These are phyloP conservation scores for Penicillium longicatenatum DNA, from an alignment of 495 filamentous ascomycete genomes.

Conservation along the genomic window DNA sequence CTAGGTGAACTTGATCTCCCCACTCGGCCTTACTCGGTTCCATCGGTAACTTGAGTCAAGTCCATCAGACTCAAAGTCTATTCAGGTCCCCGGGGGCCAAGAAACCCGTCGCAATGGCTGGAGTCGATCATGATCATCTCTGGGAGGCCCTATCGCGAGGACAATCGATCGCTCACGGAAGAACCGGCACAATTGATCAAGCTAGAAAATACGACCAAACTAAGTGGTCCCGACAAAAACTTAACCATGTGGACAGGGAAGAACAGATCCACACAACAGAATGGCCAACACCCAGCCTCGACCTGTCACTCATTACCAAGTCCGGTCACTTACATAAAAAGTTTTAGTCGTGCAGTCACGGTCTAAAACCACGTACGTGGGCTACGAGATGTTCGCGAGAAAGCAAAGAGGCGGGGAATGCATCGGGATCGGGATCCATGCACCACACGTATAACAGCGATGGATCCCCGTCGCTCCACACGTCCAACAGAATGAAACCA, in stretches of 20 bases:
- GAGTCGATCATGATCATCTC: constrained; percentile 3
- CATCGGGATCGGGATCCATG: constrained; percentile 1
- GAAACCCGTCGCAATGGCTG: constrained; percentile 6
- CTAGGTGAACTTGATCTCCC: neutral
- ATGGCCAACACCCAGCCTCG: neutral
- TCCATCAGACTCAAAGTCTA: constrained; percentile 17
- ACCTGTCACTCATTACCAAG: constrained; percentile 1
- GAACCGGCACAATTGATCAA: too few relatives aligned
- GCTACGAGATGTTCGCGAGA: neutral
- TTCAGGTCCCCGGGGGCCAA: neutral
- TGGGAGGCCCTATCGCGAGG: neutral
- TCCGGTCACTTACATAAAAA: neutral
- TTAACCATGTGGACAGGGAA: neutral
- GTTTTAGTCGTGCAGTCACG: constrained; percentile 15
- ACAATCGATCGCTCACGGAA: neutral
- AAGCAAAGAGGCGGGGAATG: neutral
- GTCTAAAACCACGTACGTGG: constrained; percentile 17
- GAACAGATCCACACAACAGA: neutral
- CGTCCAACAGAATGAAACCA: neutral
- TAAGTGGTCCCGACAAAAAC: neutral
- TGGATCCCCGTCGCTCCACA: constrained; percentile 1
- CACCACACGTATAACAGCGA: neutral
- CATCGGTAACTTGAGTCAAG: neutral
- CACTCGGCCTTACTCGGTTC: neutral
- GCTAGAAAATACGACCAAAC: too few relatives aligned